Base-by-base conservation (phyloP, 129 eudicot genomes). In the Centaurea solstitialis region DNA sequence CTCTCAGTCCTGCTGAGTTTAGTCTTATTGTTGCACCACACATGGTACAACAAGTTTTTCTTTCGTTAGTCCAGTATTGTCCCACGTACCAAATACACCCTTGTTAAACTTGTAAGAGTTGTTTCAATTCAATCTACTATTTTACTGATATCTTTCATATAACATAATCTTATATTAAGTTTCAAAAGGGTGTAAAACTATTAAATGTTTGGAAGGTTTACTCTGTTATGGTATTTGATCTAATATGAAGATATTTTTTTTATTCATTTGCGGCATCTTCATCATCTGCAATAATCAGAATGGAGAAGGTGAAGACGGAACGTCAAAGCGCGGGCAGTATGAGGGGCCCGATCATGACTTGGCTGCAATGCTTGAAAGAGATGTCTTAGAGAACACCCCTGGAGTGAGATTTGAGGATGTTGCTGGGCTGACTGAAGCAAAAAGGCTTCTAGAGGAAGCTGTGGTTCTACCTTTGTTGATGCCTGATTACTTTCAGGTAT, bases 401-500 rank as follows among this genome's bases (percentile, higher is more conserved):
- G 98, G 98, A 74, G 99, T 96, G 40, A 91, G 93, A 86, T 96
- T 97, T 95, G 99, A 96, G 70, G 99, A 96, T 66, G 99, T 93
- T 57, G 98, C 98, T 76, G 99, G 99, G 61, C 76, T 96, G 45
- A 89, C 83, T 75, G 99, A 96, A 91, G 99, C 99, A 65, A 96
- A 96, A 87, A 87, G 99, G 78, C 96, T 96, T 83, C 87, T 83
- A 77, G 86, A 83, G 47, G 86, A 83, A 91, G 99, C 98, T 80
- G 99, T 96, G 72, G 99, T 96, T 80, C 98, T 96, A 82, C 99
- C 99, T 18, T 73, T 96, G 62, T 89, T 93, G 91, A 96, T 96
- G 99, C 99, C 99, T 57, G 99, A 96, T 39, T 96, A 96, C 86
- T 96, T 96, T 79, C 99, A 96, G 98, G 98, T 94, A 86, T 76